Conservation (phyloP, 1,284 basidiomycete genomes). For the Trametes versicolor region DNA sequence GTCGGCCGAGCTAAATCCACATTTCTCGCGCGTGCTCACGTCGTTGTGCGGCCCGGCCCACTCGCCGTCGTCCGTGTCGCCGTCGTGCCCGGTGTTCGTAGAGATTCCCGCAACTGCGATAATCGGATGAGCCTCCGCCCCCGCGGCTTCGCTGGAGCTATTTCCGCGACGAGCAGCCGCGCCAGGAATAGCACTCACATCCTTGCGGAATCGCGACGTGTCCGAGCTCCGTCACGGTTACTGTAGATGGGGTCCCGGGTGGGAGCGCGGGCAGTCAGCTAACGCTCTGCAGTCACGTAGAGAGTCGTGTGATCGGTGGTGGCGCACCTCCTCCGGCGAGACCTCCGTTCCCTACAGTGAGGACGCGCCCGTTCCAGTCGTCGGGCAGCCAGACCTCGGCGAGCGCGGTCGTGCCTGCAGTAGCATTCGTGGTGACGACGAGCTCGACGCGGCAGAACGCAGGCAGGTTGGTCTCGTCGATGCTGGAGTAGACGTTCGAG, state of each 20-base stretch:
- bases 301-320: not conserved
- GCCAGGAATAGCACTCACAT: conserved; percentile 35
- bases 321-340: conserved; percentile 40
- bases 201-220: conserved; percentile 40
- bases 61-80: conserved; percentile 29
- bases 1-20: conserved; percentile 4
- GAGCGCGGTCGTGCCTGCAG: conserved; percentile 37
- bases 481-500: conserved; percentile 37
- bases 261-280: not conserved
- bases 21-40: conserved; percentile 25
- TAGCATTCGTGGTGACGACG: conserved; percentile 36
- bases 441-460: conserved; percentile 38
- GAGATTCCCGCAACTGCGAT: conserved; percentile 41
- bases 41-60: conserved; percentile 44
- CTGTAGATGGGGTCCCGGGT: conserved; percentile 21
- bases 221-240: conserved; percentile 41
- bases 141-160: not conserved
- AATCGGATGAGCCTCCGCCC: not conserved
- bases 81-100: conserved; percentile 41
- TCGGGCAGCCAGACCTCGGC: conserved; percentile 45
- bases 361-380: conserved; percentile 41
- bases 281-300: not conserved
- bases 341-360: conserved; percentile 43
- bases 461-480: conserved; percentile 32
- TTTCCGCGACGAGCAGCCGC: conserved; percentile 1